Percentiles rank a stretch among this genome's conserved stretches.
phyloP scores from a whole-genome alignment of 1,284 basidiomycete genomes.

The Phylloporus sp. region DNA sequence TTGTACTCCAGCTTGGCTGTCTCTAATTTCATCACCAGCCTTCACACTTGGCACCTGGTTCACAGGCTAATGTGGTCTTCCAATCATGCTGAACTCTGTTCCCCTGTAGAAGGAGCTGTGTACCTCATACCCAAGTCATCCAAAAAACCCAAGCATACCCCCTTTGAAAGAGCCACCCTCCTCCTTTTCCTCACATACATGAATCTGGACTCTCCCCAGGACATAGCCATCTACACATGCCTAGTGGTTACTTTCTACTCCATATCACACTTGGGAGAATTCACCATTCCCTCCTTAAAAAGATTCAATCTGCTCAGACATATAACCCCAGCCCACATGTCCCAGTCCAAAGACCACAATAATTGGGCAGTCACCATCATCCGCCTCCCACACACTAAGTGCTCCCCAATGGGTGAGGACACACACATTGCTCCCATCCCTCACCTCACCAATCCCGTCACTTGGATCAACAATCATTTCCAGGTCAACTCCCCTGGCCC shows the following conservation, averaged over 20 bases:
- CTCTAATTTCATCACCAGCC: constrained; percentile 32
- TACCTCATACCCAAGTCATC: not conserved
- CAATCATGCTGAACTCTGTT: not conserved
- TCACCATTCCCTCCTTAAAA: not conserved
- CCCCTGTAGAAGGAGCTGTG: too few relatives aligned
- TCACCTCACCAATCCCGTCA: not conserved
- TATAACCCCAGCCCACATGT: not conserved
- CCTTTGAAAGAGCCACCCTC: not conserved
- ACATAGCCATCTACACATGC: constrained; percentile 5
- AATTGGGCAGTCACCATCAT: not conserved
- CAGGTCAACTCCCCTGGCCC: not conserved
- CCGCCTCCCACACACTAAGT: not conserved
- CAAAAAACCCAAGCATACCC: accelerated
- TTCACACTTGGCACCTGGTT: constrained; percentile 42
- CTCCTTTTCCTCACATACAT: not conserved
- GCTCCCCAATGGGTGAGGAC: not conserved
- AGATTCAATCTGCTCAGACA: not conserved
- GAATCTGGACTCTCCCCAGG: not conserved
- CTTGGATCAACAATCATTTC: not conserved
- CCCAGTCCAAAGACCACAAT: not conserved
- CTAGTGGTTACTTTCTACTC: not conserved
- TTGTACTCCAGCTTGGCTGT: constrained; percentile 27
- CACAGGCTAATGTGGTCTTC: constrained; percentile 37
- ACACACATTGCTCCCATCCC: not conserved
- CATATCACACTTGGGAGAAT: not conserved